These are phyloP conservation scores for Microascus cirrosus DNA, from an alignment of 2,329 filamentous ascomycete genomes.

Conservation along the genomic window DNA sequence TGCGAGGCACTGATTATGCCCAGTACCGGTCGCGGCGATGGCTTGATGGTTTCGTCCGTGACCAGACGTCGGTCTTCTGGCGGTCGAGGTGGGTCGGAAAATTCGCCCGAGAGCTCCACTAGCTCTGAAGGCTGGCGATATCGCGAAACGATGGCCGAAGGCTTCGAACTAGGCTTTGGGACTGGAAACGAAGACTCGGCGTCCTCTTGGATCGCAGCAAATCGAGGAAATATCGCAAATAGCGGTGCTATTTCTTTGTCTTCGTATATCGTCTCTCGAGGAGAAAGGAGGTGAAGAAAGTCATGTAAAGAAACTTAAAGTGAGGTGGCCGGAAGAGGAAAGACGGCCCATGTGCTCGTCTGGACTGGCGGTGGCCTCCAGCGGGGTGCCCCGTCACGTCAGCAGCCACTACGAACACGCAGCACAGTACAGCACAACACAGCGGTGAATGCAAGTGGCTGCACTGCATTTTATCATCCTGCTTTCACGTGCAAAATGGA, in stretches of 20 bases:
- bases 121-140: neutral
- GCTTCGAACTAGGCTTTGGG: neutral
- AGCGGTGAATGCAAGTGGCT: neutral
- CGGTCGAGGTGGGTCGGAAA: neutral
- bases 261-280: neutral
- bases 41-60: neutral
- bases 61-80: neutral
- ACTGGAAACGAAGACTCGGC: neutral
- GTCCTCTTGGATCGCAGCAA: neutral
- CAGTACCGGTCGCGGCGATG: neutral
- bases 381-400: neutral
- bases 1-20: neutral
- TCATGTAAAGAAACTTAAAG: neutral
- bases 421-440: neutral
- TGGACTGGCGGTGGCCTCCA: neutral
- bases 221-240: neutral
- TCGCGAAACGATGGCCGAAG: neutral
- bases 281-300: neutral
- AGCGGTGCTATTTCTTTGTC: neutral
- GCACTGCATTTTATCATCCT: neutral
- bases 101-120: neutral
- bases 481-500: constrained; percentile 1
- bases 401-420: neutral
- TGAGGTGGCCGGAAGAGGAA: constrained; percentile 5
- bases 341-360: constrained; percentile 2